Conservation (phyloP, 345 rosid species). For the Salix caprea region DNA sequence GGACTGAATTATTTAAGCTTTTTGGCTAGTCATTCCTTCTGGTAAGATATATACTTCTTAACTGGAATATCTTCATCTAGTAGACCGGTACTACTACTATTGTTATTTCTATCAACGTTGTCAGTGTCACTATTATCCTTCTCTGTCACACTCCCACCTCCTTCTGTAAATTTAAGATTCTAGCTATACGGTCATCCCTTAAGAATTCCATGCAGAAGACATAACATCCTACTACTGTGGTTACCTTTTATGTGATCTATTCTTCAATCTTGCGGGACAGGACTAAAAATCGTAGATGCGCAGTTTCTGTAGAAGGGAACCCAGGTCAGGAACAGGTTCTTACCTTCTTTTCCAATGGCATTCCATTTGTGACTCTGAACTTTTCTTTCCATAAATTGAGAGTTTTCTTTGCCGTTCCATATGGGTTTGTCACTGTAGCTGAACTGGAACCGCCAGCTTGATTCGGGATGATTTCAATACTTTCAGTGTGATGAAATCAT, state of each 20-base stretch:
- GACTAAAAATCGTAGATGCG: neutral
- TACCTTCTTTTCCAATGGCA: neutral
- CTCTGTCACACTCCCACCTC: neutral
- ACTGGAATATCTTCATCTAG: conserved; percentile 1
- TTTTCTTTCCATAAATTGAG: neutral
- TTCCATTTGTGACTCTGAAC: neutral
- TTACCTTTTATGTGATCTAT: neutral
- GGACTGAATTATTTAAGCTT: neutral
- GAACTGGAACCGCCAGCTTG: conserved; percentile 7
- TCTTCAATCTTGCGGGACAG: neutral
- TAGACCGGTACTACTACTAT: neutral
- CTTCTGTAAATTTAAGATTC: neutral
- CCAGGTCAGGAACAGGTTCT: neutral
- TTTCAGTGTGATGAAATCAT: neutral
- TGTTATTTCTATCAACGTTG: neutral
- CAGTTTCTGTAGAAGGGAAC: neutral
- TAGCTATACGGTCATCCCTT: neutral
- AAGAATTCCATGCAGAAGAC: neutral
- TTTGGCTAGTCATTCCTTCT: conserved; percentile 15
- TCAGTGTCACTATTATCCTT: neutral
- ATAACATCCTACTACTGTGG: neutral
- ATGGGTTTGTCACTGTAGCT: neutral
- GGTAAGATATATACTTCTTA: conserved; percentile 12
- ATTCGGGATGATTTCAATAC: conserved; percentile 18
- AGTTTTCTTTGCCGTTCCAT: neutral